Evolutionary conservation across 2,329 filamentous ascomycete genomes (phyloP), one percentile per base, ranked within the genome.

Genomic region (Epichloe festucae): DNA sequence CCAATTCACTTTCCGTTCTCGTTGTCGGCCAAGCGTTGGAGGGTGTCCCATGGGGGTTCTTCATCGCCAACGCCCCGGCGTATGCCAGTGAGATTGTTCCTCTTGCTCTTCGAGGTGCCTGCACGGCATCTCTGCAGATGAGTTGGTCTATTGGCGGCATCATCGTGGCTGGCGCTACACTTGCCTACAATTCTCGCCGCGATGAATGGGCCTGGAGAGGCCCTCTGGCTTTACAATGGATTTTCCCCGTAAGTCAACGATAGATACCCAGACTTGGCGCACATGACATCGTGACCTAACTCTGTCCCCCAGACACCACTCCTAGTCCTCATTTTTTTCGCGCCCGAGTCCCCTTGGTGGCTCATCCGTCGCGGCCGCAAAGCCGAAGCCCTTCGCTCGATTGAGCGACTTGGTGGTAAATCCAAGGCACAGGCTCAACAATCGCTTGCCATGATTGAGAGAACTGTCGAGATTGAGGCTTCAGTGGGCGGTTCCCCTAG

Each of bases 51-150:
- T 82, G 79, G 79, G 79, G 79, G 21, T 73, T 82, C 57, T 82
- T 82, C 65, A 79, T 81, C 55, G 77, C 78, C 59, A 80, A 80
- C 62, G 71, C 78, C 10, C 79, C 79, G 1, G 78, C 79, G 2
- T 81, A 82, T 66, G 77, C 74, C 63, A 69, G 67, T 56, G 79
- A 82, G 61, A 78, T 82, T 48, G 76, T 79, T 11, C 79, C 79
- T 0, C 69, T 82, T 39, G 65, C 67, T 57, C 67, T 82, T 43
- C 68, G 79, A 62, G 79, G 74, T 52, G 73, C 76, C 43, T 71
- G 70, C 14, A 82, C 79, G 2, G 74, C 77, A 59, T 81, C 77
- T 67, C 58, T 82, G 62, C 78, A 82, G 61, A 82, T 82, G 78
- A 77, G 76, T 66, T 82, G 79, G 79, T 74, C 77, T 4, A 76